Base-by-base conservation (phyloP, 176 grass and related monocot species). In the Elaeis guineensis region DNA sequence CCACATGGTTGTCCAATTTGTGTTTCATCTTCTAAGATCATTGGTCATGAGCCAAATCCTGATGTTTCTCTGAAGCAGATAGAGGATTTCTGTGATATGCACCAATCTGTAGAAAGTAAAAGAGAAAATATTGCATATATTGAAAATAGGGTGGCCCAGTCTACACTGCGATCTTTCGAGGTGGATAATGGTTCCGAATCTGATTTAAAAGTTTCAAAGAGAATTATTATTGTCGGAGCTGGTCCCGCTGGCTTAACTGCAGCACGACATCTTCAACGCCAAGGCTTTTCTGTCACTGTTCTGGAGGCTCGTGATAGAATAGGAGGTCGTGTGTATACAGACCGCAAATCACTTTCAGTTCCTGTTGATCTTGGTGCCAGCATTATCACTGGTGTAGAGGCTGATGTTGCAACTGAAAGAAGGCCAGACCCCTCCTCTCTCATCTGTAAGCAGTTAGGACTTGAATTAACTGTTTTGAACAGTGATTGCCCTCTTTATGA, bases 311-410 rank as follows among this genome's bases (percentile, higher is more conserved):
- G 93, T 11, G 76, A 81, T 78, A 88, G 88, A 63, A 78, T 92
- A 67, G 93, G 93, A 7, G 93, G 93, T 28, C 93, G 93, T 64
- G 93, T 98, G 63, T 78, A 82, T 65, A 98, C 93, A 72, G 93
- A 98, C 74, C 69, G 61, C 18, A 61, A 66, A 28, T 98, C 93
- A 18, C 93, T 98, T 64, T 98, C 93, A 64, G 87, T 98, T 69
- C 93, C 93, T 60, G 88, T 98, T 2, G 93, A 98, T 98, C 76
- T 98, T 75, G 93, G 93, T 88, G 93, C 93, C 72, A 98, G 93
- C 71, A 98, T 98, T 73, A 98, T 98, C 61, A 98, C 93, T 12
- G 93, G 93, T 65, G 77, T 98, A 29, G 84, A 98, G 64, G 93
- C 87, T 78, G 93, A 98, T 78, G 73, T 98, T 66, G 84, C 84